Base-by-base conservation (phyloP, 176 grass and related monocot species). In the Oryza glumipatula region DNA sequence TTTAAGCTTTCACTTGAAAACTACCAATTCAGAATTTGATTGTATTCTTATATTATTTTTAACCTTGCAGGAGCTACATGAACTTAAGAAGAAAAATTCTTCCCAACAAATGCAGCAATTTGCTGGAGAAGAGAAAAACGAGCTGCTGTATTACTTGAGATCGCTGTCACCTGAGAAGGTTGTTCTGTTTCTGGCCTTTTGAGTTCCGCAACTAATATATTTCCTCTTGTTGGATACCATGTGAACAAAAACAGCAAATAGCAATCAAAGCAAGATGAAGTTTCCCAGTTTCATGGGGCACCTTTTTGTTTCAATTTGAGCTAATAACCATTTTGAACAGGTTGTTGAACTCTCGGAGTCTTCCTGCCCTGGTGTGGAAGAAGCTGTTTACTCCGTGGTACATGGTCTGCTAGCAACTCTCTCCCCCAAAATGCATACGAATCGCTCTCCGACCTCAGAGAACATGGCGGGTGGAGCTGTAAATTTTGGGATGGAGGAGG, bases 61-160 rank as follows among this genome's bases (percentile, higher is more conserved):
- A 68, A 64, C 80, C 28, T 72, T 88, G 67, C 82, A 98, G 96
- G 91, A 94, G 72, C 58, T 98, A 52, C 89, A 82, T 85, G 79
- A 93, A 68, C 83, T 95, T 56, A 95, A 90, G 86, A 95, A 77
- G 74, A 94, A 82, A 81, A 92, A 98, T 87, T 92, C 88, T 39
- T 90, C 89, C 58, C 38, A 90, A 71, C 89, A 98, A 82, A 98
- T 98, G 91, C 96, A 98, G 89, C 87, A 92, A 45, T 92, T 94
- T 78, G 71, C 88, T 30, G 93, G 91, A 83, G 93, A 98, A 63
- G 96, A 99, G 80, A 96, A 92, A 78, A 94, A 94, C 73, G 94
- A 96, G 49, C 84, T 99, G 82, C 69, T 99, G 38, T 92, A 99
- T 79, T 99, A 99, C 71, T 84, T 96, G 71, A 88, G 94, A 87